Conservation (phyloP, 371 early-diverging fungal species). For the Blyttiomyces sp. region DNA sequence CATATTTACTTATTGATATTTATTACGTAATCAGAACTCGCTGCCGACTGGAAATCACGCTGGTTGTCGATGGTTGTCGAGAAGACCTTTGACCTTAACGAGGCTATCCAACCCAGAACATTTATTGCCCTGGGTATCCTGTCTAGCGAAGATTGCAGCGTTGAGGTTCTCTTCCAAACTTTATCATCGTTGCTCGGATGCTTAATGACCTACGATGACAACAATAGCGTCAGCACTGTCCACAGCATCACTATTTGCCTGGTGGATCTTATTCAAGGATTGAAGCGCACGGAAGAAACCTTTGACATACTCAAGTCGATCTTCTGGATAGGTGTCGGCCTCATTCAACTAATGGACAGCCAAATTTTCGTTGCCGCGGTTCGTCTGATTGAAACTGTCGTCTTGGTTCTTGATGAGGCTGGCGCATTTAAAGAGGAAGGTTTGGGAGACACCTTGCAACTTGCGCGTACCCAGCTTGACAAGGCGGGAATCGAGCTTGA, state of each 20-base stretch:
- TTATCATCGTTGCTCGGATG: slow-evolving; percentile 82
- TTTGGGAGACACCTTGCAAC: slow-evolving; percentile 62
- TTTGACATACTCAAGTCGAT: slow-evolving; percentile 59
- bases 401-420: slow-evolving; percentile 69
- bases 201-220: slow-evolving; percentile 79
- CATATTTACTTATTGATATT: neutral
- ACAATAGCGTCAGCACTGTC: slow-evolving; percentile 56
- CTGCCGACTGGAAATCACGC: slow-evolving; percentile 71
- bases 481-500: slow-evolving; percentile 61
- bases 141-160: slow-evolving; percentile 82
- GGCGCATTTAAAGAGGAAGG: slow-evolving; percentile 69
- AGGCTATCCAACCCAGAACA: slow-evolving; percentile 88
- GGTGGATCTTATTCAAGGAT: slow-evolving; percentile 82
- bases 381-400: slow-evolving; percentile 64
- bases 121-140: slow-evolving; percentile 88
- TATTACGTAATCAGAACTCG: slow-evolving; percentile 19
- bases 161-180: slow-evolving; percentile 81
- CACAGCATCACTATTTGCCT: slow-evolving; percentile 84
- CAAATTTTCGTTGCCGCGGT: slow-evolving; percentile 73
- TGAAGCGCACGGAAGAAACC: slow-evolving; percentile 60
- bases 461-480: slow-evolving; percentile 64
- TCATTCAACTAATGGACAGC: slow-evolving; percentile 80
- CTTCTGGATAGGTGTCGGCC: slow-evolving; percentile 86
- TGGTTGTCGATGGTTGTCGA: slow-evolving; percentile 90
- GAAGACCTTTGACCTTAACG: slow-evolving; percentile 90